Percentiles rank a stretch among this genome's conserved stretches.
Evolutionary conservation across 345 rosid species (phyloP).

Genomic region (Gossypioides kirkii): DNA sequence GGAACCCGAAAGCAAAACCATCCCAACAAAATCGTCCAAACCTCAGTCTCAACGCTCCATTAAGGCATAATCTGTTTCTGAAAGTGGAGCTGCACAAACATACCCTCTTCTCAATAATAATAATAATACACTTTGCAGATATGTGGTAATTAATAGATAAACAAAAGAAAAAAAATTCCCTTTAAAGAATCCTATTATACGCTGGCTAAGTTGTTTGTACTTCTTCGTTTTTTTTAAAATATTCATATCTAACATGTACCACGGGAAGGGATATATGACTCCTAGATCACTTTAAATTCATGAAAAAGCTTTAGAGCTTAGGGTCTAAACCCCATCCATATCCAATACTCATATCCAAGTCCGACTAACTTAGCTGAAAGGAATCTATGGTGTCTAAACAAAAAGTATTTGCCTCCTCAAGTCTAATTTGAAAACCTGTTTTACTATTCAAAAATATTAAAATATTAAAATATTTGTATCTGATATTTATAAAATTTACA

Average conservation of each 20-base stretch:
- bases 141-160: not conserved
- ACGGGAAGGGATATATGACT: not conserved
- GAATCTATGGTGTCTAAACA: not conserved
- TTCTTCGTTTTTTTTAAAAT: too few species aligned
- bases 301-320: not conserved
- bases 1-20: conserved; percentile 19
- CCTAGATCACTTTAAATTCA: not conserved
- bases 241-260: not conserved
- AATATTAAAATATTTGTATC: too few species aligned
- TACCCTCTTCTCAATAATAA: not conserved
- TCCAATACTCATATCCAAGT: not conserved
- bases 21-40: conserved; percentile 11
- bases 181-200: not conserved
- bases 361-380: not conserved
- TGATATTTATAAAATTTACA: too few species aligned
- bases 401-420: not conserved
- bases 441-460: not conserved
- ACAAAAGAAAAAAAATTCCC: not conserved
- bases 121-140: not conserved
- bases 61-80: conserved; percentile 75
- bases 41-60: conserved; percentile 53
- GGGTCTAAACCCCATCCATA: not conserved
- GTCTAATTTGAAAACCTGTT: too few species aligned
- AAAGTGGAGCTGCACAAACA: conserved; percentile 63
- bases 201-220: not conserved